Conservation (phyloP, 2,329 filamentous ascomycete species). For the Ascochyta clinopodiicola region DNA sequence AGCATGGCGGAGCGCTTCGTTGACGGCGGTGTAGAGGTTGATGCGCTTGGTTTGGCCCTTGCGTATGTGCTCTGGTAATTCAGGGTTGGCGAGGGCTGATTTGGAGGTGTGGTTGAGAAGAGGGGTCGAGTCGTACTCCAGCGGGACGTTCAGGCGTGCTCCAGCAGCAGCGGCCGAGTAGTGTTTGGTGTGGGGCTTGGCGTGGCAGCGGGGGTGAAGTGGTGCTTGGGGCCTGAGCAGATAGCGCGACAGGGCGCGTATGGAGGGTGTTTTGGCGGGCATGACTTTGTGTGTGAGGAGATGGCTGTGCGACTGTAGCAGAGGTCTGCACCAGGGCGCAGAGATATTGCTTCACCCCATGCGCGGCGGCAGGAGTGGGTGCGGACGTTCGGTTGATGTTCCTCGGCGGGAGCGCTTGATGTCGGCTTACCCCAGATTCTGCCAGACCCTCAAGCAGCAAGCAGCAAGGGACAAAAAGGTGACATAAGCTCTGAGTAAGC, state of each 20-base stretch:
- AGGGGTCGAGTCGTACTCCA: slow-evolving; percentile 84
- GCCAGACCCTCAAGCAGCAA: not conserved
- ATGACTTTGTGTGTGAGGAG: slow-evolving; percentile 23
- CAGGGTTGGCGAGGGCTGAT: slow-evolving; percentile 71
- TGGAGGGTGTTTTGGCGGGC: slow-evolving; percentile 38
- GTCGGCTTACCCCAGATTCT: slow-evolving; percentile 17
- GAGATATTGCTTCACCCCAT: slow-evolving; percentile 10
- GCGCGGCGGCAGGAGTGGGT: slow-evolving; percentile 15
- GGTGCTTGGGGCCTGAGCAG: slow-evolving; percentile 39
- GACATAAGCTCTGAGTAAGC: slow-evolving; percentile 14
- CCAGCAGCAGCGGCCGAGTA: slow-evolving; percentile 59
- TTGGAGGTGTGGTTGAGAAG: slow-evolving; percentile 82
- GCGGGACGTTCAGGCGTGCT: slow-evolving; percentile 78
- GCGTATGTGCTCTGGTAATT: slow-evolving; percentile 71
- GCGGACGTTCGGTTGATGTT: slow-evolving; percentile 11
- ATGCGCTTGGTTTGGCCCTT: slow-evolving; percentile 79
- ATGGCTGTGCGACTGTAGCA: not conserved
- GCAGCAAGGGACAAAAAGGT: not conserved
- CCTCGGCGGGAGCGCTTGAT: slow-evolving; percentile 11
- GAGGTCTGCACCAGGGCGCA: slow-evolving; percentile 1
- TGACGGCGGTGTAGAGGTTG: slow-evolving; percentile 94
- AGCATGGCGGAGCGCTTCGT: slow-evolving; percentile 83
- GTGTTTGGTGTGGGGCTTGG: slow-evolving; percentile 29
- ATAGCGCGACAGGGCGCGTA: slow-evolving; percentile 39
- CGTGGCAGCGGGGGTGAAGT: slow-evolving; percentile 31